Base-by-base conservation (phyloP, 2,329 filamentous ascomycete species). In the Massarina eburnea region DNA sequence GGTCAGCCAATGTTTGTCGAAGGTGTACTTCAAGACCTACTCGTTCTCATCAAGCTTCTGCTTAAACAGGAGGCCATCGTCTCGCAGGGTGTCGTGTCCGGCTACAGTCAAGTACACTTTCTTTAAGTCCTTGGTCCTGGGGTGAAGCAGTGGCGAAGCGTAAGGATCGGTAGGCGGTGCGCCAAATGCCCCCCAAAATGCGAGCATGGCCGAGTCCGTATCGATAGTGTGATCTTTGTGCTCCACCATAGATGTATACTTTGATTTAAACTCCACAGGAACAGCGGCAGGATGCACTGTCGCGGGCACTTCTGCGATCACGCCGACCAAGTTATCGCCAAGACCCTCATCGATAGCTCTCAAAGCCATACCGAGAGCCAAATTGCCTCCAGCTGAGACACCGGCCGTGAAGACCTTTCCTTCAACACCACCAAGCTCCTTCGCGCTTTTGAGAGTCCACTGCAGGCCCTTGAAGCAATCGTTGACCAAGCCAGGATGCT, bases 181-280 rank as follows among this genome's bases (percentile, higher is more conserved):
- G 20, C 62, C 62, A 41, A 68, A 69, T n/a, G 65, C 63, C 60
- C 55, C 59, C 60, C 62, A 64, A 26, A 72, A 73, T 2, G 55
- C 52, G 27, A 45, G 37, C 69, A 73, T 72, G 0, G 68, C 68
- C 17, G 38, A 46, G 6, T 45, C 51, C 0, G 68, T 69, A 41
- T 73, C 68, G 26, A 73, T 62, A 1, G 70, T 71, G 24, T 66
- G 51, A 26, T 63, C 56, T 8, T 61, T 62, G 50, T 73, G 67
- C 39, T 73, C 68, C 9, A 65, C 50, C 44, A 66, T 70, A 3
- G 67, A 55, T 4, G 58, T 72, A 42, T 64, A 73, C 20, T 55
- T 59, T 3, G 52, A 41, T 42, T 63, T 66, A 33, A 71, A 55
- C n/a, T 62, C 54, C 4, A 55, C 63, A 0, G 72, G 72, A 8